Evolutionary conservation across 1,139 yeast genomes (phyloP).

Genomic region (Eremothecium cymbalariae): DNA sequence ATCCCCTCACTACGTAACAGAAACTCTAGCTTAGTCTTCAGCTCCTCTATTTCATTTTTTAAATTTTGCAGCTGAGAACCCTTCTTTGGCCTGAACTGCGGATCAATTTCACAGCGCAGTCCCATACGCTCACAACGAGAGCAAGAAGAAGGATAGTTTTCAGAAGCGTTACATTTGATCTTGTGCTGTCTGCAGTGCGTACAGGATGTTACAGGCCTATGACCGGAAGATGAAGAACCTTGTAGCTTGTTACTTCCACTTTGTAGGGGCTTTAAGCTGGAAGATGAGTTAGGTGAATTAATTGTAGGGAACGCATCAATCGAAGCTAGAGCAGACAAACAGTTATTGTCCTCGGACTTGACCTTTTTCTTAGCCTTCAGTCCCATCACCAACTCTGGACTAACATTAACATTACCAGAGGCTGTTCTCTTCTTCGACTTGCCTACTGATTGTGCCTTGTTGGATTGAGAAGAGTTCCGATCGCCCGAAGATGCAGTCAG

Average conservation of each 20-base stretch:
- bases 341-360: neutral
- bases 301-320: too few relatives aligned
- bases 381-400: neutral
- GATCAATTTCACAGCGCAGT: slow-evolving; percentile 80
- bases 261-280: neutral
- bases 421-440: neutral
- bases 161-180: slow-evolving; percentile 86
- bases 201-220: slow-evolving; percentile 86
- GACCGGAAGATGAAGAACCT: slow-evolving; percentile 36
- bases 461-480: too few relatives aligned
- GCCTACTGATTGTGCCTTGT: neutral
- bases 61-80: slow-evolving; percentile 83
- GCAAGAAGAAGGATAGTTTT: slow-evolving; percentile 75
- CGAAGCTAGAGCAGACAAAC: neutral
- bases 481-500: neutral
- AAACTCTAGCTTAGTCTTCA: slow-evolving; percentile 69
- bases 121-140: slow-evolving; percentile 75
- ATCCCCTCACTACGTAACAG: slow-evolving; percentile 62
- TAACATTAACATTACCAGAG: neutral
- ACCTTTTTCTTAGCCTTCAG: neutral
- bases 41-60: slow-evolving; percentile 75
- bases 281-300: too few relatives aligned
- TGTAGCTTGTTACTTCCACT: neutral
- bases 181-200: slow-evolving; percentile 93
- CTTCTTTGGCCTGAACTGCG: slow-evolving; percentile 82